phyloP scores from a whole-genome alignment of 2,329 filamentous ascomycete species.

The Coniochaeta sp. region DNA sequence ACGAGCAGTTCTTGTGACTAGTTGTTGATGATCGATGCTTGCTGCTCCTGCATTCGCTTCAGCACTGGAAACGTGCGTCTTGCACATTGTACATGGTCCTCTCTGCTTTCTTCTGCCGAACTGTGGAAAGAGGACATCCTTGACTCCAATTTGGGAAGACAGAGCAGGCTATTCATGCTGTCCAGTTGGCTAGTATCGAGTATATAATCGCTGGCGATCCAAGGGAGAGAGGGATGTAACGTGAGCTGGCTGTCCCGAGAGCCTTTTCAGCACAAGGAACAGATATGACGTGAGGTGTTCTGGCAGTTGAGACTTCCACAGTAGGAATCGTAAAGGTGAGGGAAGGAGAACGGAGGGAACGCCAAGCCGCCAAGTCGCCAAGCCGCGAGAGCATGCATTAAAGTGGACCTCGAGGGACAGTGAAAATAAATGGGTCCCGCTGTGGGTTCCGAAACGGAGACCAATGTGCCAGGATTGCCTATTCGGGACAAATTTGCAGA shows the following conservation, averaged over 20 bases:
- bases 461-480: background rate
- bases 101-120: background rate
- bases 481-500: background rate
- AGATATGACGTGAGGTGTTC: background rate
- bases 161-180: conserved; percentile 1
- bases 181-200: background rate
- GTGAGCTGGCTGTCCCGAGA: background rate
- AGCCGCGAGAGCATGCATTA: too few species aligned
- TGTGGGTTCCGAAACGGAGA: background rate
- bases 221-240: background rate
- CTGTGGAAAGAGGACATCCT: background rate
- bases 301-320: too few species aligned
- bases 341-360: background rate
- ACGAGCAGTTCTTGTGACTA: background rate
- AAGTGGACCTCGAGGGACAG: background rate
- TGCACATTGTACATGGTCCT: background rate
- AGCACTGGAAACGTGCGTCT: background rate
- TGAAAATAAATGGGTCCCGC: background rate
- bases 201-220: background rate
- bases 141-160: conserved; percentile 2
- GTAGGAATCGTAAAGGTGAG: too few species aligned
- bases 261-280: background rate
- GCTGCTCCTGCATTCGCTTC: background rate
- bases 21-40: background rate
- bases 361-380: background rate